Evolutionary conservation across 179 eudicot genomes (phyloP), one percentile per base, ranked within the genome.

Genomic region (Beta corolliflora): DNA sequence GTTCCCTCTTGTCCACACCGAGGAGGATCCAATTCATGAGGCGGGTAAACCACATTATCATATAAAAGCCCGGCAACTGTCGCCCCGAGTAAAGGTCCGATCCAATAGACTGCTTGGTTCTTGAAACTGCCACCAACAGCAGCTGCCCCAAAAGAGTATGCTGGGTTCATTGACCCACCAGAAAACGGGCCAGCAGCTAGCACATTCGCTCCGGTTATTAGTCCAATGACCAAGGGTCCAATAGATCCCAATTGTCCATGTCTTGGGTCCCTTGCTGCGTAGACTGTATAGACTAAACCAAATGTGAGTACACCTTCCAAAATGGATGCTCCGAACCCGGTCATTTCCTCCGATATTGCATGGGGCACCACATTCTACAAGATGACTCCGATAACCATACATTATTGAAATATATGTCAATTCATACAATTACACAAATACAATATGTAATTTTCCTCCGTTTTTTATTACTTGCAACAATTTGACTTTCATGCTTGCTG

Each of bases 141-240:
- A 5, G 94, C 94, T 0, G 90, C 85, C 55, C 95, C 99, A 18
- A 95, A 95, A 16, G 98, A 85, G 78, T 76, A 83, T 0, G 98
- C 99, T 4, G 99, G 99, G 83, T 95, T 95, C 95, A 91, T 95
- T 0, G 93, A 90, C 68, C 97, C 97, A 7, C 99, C 99, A 6
- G 97, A 91, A 76, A 92, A 95, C 1, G 98, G 95, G 12, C 94
- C 94, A 1, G 91, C 86, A 0, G 96, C 97, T 58, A 95, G 77
- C 69, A 91, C 92, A 23, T 92, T 94, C 11, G 98, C 99, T 6
- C 98, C 97, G 0, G 78, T 85, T 19, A 92, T 83, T 5, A 92
- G 86, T 76, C 99, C 98, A 6, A 94, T 90, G 4, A 81, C 87
- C 80, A 94, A 61, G 0, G 98, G 95, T 11, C 99, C 98, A 52